phyloP scores from a whole-genome alignment of 2,329 filamentous ascomycete genomes.

The Trichophyton equinum region DNA sequence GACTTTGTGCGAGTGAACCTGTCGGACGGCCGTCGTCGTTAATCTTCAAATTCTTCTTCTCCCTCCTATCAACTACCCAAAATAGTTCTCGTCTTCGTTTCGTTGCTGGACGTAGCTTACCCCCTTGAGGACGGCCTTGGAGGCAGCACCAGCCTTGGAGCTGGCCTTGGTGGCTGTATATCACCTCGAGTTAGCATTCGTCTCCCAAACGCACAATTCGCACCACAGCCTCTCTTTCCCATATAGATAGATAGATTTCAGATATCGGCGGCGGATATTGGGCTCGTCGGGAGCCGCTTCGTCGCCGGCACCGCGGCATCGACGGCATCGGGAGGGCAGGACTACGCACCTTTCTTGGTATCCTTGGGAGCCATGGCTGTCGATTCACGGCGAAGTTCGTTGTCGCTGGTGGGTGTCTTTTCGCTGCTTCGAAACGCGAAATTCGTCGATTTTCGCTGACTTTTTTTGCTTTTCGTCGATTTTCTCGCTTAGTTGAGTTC shows the following conservation, averaged over 20 bases:
- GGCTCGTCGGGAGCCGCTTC: not conserved
- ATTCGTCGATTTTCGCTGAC: slow-evolving; percentile 17
- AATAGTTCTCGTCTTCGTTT: not conserved
- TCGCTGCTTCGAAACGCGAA: slow-evolving; percentile 16
- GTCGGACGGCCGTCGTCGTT: slow-evolving; percentile 13
- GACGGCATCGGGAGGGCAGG: not conserved
- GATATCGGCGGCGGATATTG: no score
- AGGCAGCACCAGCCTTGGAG: slow-evolving; percentile 74
- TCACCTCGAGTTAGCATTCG: not conserved
- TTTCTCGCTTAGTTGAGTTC: slow-evolving; percentile 1
- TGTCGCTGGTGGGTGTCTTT: not conserved
- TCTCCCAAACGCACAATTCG: not conserved
- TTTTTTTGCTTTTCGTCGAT: slow-evolving; percentile 7
- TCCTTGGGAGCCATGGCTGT: slow-evolving; percentile 38
- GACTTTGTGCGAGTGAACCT: slow-evolving; percentile 71
- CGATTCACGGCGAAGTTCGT: slow-evolving; percentile 15
- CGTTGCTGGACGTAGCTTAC: slow-evolving; percentile 44
- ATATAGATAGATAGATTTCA: not conserved
- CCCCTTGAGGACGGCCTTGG: slow-evolving; percentile 92
- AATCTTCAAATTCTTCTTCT: not conserved
- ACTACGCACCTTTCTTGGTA: slow-evolving; percentile 36
- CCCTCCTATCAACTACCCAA: not conserved
- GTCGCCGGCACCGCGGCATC: not conserved
- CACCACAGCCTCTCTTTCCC: not conserved
- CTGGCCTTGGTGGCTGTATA: slow-evolving; percentile 43